Evolutionary conservation across 2,329 filamentous ascomycete genomes (phyloP).

Genomic region (Plectosphaerella sp.): DNA sequence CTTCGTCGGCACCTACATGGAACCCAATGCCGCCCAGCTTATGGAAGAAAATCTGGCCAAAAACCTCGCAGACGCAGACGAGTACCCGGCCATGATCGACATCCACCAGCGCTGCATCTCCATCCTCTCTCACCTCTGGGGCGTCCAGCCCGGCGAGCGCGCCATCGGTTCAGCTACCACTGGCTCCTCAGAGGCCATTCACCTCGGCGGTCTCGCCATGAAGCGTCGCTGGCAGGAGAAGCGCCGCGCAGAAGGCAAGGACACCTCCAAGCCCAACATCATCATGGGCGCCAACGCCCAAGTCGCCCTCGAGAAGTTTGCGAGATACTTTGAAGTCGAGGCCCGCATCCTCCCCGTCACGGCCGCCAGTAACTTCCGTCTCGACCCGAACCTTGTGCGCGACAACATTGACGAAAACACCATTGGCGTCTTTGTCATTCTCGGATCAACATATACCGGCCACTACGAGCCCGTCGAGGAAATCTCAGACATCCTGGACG

Average conservation of each 20-base stretch:
- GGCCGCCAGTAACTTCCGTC: slow-evolving; percentile 53
- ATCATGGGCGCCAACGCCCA: slow-evolving; percentile 72
- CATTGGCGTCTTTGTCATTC: slow-evolving; percentile 69
- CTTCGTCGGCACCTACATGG: slow-evolving; percentile 71
- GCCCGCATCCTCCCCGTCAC: slow-evolving; percentile 60
- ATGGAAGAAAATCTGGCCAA: slow-evolving; percentile 67
- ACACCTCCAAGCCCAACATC: slow-evolving; percentile 63
- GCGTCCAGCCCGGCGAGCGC: slow-evolving; percentile 54
- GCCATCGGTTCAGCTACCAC: slow-evolving; percentile 67
- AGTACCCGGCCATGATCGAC: slow-evolving; percentile 52
- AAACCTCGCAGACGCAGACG: slow-evolving; percentile 68
- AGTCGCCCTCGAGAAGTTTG: slow-evolving; percentile 69
- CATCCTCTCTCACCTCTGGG: slow-evolving; percentile 65
- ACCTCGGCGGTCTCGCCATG: slow-evolving; percentile 68
- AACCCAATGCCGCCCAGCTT: slow-evolving; percentile 58
- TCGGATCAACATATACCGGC: slow-evolving; percentile 70
- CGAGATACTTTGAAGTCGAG: slow-evolving; percentile 70
- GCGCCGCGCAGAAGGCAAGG: slow-evolving; percentile 55
- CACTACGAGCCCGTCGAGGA: slow-evolving; percentile 70
- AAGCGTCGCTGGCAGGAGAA: slow-evolving; percentile 70
- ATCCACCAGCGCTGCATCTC: slow-evolving; percentile 66
- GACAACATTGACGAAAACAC: slow-evolving; percentile 72
- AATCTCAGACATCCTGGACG: slow-evolving; percentile 60
- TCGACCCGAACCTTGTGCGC: slow-evolving; percentile 60
- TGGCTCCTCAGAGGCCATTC: slow-evolving; percentile 67